phyloP scores from a whole-genome alignment of 441 rosid genomes.

The Populus tomentosa region DNA sequence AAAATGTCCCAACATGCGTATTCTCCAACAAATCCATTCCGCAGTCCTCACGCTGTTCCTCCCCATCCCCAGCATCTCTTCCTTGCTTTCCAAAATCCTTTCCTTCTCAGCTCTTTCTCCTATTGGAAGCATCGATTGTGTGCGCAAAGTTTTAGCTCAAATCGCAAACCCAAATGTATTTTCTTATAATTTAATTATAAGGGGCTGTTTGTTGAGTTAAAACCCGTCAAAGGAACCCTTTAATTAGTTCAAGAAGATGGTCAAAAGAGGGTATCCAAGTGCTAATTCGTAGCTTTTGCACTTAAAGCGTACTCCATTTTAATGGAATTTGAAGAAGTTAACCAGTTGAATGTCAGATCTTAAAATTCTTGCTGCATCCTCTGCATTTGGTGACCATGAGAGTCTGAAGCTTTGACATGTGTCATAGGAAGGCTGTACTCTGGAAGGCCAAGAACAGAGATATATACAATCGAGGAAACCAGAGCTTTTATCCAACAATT shows the following conservation, averaged over 20 bases:
- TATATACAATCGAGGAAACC: background rate
- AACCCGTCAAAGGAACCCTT: slow-evolving; percentile 17
- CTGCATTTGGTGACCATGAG: background rate
- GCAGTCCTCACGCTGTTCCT: slow-evolving; percentile 7
- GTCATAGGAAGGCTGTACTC: too few species aligned
- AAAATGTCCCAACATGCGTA: slow-evolving; percentile 12
- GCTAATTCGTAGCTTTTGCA: slow-evolving; percentile 19
- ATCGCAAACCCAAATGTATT: slow-evolving; percentile 15
- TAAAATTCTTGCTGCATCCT: background rate
- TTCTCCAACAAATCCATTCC: slow-evolving; percentile 25
- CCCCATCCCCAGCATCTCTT: slow-evolving; percentile 6
- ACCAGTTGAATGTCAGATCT: slow-evolving; percentile 4
- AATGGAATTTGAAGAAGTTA: slow-evolving; percentile 14
- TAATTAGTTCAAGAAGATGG: slow-evolving; percentile 3
- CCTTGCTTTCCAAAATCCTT: slow-evolving; percentile 23
- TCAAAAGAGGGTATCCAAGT: slow-evolving; percentile 12
- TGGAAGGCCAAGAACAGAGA: too few species aligned
- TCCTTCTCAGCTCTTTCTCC: slow-evolving; percentile 21
- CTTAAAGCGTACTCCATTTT: slow-evolving; percentile 15
- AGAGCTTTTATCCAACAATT: background rate
- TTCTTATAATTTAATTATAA: slow-evolving; percentile 18
- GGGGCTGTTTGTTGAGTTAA: slow-evolving; percentile 3
- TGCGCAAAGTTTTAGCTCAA: slow-evolving; percentile 14
- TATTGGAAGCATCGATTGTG: slow-evolving; percentile 15
- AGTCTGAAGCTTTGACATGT: too few species aligned